phyloP scores from a whole-genome alignment of 169 alveolate species.

The Cryptosporidium ubiquitum region DNA sequence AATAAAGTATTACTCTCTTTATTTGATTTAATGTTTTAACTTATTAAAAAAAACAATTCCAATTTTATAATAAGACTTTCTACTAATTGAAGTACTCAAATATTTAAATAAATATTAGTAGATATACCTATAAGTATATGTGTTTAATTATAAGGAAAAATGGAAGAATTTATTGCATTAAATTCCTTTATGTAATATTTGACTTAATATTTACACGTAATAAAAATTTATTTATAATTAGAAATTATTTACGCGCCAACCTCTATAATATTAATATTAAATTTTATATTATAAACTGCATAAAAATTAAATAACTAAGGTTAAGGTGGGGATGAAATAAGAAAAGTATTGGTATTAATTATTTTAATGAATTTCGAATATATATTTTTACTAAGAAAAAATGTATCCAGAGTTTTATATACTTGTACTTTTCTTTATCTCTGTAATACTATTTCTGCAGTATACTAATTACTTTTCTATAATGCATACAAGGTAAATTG shows the following conservation, averaged over 20 bases:
- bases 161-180: background rate
- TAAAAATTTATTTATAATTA: background rate
- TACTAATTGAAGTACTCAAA: background rate
- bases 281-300: too few relatives aligned
- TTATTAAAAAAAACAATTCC: background rate
- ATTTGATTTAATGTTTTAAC: background rate
- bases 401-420: background rate
- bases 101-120: too few relatives aligned
- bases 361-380: background rate
- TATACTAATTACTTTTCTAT: constrained; percentile 30
- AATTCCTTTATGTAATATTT: background rate
- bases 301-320: background rate
- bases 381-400: background rate
- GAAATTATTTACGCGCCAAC: background rate
- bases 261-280: background rate
- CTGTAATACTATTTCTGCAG: constrained; percentile 14
- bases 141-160: background rate
- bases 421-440: background rate
- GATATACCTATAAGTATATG: too few relatives aligned
- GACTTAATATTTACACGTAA: background rate
- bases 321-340: background rate
- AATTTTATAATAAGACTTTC: background rate
- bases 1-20: background rate
- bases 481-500: constrained; percentile 64
- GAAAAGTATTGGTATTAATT: background rate